These are phyloP conservation scores for Dactylonectria macrodidyma DNA, from an alignment of 2,329 filamentous ascomycete species.

Conservation along the genomic window DNA sequence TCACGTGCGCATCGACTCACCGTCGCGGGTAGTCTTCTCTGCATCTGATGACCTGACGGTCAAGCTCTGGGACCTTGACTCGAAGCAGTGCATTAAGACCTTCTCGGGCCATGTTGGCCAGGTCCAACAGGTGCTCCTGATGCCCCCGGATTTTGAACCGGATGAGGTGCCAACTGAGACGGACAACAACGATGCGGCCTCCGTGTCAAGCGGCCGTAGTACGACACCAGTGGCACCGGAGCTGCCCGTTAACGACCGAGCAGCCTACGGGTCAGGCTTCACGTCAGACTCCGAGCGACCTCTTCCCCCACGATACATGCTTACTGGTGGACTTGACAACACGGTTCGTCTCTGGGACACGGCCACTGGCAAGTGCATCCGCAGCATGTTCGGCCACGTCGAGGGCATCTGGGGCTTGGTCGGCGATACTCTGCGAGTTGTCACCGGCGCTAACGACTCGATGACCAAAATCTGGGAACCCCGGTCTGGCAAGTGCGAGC, in stretches of 20 bases:
- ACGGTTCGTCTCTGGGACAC: constrained; percentile 96
- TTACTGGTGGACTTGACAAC: constrained; percentile 91
- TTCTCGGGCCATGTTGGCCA: constrained; percentile 95
- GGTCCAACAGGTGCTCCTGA: constrained; percentile 89
- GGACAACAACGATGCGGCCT: constrained; percentile 69
- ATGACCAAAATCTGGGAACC: constrained; percentile 97
- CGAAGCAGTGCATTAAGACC: constrained; percentile 79
- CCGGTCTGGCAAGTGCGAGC: constrained; percentile 89
- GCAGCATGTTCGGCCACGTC: constrained; percentile 96
- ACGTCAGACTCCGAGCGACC: constrained; percentile 73
- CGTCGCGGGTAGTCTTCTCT: constrained; percentile 89
- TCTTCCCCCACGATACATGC: constrained; percentile 89
- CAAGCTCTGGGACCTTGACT: constrained; percentile 94
- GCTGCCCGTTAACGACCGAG: constrained; percentile 62
- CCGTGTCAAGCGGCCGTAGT: constrained; percentile 64
- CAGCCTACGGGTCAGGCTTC: constrained; percentile 75
- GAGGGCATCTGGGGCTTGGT: constrained; percentile 96
- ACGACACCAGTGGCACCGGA: constrained; percentile 55
- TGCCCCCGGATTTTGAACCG: constrained; percentile 91
- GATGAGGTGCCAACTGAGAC: constrained; percentile 71
- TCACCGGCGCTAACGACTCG: constrained; percentile 91
- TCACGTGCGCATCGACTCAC: constrained; percentile 87
- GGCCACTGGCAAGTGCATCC: constrained; percentile 83
- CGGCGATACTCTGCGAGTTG: constrained; percentile 88
- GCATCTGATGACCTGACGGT: constrained; percentile 94